Conservation (phyloP, 306 rosid species). For the Alnus glutinosa region DNA sequence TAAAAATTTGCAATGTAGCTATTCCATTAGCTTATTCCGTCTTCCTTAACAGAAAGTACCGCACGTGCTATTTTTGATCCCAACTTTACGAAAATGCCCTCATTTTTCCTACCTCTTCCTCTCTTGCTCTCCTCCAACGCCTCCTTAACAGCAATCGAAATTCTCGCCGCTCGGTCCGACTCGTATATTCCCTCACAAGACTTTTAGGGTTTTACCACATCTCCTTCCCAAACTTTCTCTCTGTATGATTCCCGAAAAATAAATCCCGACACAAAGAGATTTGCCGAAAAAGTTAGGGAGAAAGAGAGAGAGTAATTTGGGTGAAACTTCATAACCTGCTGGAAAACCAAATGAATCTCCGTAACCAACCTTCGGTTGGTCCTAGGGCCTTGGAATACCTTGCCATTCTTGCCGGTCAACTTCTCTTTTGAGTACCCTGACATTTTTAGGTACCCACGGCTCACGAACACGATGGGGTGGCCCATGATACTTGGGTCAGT, state of each 20-base stretch:
- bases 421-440: slow-evolving; percentile 64
- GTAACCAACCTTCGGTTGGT: slow-evolving; percentile 67
- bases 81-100: no score
- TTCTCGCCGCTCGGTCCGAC: slow-evolving; percentile 41
- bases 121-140: no score
- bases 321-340: no score
- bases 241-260: slow-evolving; percentile 31
- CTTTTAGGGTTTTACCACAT: slow-evolving; percentile 3
- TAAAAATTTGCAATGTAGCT: no score
- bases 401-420: slow-evolving; percentile 64
- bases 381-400: slow-evolving; percentile 71
- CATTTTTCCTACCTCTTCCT: neutral
- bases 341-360: slow-evolving; percentile 39
- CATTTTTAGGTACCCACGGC: slow-evolving; percentile 73
- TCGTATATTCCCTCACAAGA: neutral
- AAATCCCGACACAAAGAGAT: neutral
- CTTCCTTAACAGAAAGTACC: no score
- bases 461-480: slow-evolving; percentile 90
- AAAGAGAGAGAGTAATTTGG: neutral
- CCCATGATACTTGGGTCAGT: slow-evolving; percentile 79
- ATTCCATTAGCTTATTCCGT: no score
- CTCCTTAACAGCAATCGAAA: slow-evolving; percentile 29
- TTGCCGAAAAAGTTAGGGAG: slow-evolving; percentile 34
- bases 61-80: no score
- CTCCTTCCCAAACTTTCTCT: slow-evolving; percentile 4